Base-by-base conservation (phyloP, 495 filamentous ascomycete species). In the Gamarada debralockiae region DNA sequence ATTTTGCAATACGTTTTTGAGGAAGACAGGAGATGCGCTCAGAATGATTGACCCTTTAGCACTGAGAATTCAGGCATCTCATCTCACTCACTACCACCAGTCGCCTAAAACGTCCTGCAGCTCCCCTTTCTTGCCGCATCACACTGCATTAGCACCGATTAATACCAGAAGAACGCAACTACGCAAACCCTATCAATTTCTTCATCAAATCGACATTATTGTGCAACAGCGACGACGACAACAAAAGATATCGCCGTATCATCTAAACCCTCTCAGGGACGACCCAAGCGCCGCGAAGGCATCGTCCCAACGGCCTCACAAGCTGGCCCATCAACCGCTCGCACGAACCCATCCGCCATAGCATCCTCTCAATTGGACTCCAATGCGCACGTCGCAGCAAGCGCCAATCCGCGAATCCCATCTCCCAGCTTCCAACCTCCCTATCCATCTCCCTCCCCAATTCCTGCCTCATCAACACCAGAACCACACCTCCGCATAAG, bases 361-460 rank as follows among this genome's bases (percentile, higher is more conserved):
- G 37, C 31, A 24, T 39, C 27, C 10, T 4, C 10, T 29, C 27
- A 5, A 29, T 29, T 29, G 27, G 10, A 18, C 42, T 34, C 52
- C 27, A 25, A 40, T 56, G 22, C 52, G 34, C 55, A 48, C n/a
- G n/a, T n/a, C n/a, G 55, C 53, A 51, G 52, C 54, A 50, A 53
- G 56, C 41, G 55, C 69, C 21, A 69, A 64, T 56, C 59, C 61
- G 17, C 60, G 58, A 37, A 52, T 70, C 49, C 56, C 68, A 41
- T 64, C 69, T 12, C 56, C 68, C 21, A 59, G 63, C 40, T 67
- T 67, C 25, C 72, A 70, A 53, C 64, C 70, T 44, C 24, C 56
- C 14, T 63, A 69, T 54, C 61, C 69, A 18, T 42, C 62, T 13
- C 50, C 65, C 15, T 52, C 57, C 10, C 48, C 66, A 14, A 25